Conservation (phyloP, 1,284 basidiomycete species). For the Rhodotorula sp. region DNA sequence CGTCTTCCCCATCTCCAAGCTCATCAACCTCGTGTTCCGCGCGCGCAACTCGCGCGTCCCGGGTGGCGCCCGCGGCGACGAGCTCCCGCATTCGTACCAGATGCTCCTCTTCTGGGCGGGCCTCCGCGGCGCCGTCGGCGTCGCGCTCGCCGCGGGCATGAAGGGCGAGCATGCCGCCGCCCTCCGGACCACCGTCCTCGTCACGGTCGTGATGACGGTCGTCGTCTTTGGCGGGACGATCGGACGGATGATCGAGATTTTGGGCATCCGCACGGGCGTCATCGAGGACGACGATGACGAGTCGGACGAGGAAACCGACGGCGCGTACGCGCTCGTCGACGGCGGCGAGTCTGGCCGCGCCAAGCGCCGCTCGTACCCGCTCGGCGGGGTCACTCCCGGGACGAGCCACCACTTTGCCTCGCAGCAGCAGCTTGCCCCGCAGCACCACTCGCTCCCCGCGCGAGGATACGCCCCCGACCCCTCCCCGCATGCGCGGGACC, state of each 20-base stretch:
- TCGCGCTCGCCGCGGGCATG: slow-evolving; percentile 94
- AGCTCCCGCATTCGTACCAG: slow-evolving; percentile 87
- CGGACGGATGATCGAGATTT: slow-evolving; percentile 90
- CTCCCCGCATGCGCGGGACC: slow-evolving; percentile 11
- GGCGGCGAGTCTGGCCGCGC: background rate
- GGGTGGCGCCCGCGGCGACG: slow-evolving; percentile 67
- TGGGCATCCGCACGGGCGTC: slow-evolving; percentile 94
- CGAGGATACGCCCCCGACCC: background rate
- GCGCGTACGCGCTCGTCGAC: slow-evolving; percentile 40
- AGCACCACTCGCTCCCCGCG: background rate
- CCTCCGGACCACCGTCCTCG: slow-evolving; percentile 88
- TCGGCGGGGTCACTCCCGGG: background rate
- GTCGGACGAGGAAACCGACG: slow-evolving; percentile 57
- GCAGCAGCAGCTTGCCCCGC: background rate
- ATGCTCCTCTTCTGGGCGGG: slow-evolving; percentile 96
- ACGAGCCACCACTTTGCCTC: slow-evolving; percentile 7
- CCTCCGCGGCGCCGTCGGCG: slow-evolving; percentile 91
- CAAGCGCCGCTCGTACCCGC: background rate
- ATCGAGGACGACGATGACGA: slow-evolving; percentile 78
- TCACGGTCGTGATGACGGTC: slow-evolving; percentile 94
- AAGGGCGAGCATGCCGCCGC: slow-evolving; percentile 87
- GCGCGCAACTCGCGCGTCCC: slow-evolving; percentile 56
- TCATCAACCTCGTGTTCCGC: slow-evolving; percentile 86
- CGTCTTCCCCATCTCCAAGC: slow-evolving; percentile 94
- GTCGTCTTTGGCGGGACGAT: slow-evolving; percentile 96